Conservation (phyloP, 257 asterid genomes). For the Prunella vulgaris region DNA sequence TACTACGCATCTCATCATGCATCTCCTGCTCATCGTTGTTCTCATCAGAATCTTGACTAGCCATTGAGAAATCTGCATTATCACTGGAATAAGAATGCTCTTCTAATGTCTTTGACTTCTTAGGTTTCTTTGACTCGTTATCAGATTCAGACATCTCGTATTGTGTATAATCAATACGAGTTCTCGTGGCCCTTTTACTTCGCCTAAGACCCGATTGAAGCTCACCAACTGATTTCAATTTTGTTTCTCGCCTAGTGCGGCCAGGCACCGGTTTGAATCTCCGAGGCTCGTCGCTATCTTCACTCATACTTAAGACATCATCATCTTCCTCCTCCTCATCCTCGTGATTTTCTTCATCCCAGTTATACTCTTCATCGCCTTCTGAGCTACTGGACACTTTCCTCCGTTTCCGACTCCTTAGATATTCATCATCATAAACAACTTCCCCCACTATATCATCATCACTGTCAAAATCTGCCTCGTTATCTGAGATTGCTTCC, state of each 20-base stretch:
- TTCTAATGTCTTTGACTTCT: slow-evolving; percentile 41
- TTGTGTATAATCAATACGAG: slow-evolving; percentile 63
- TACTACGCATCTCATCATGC: slow-evolving; percentile 47
- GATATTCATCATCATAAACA: slow-evolving; percentile 85
- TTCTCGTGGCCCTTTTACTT: slow-evolving; percentile 81
- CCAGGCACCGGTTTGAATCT: slow-evolving; percentile 44
- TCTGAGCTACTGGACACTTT: slow-evolving; percentile 83
- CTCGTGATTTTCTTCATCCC: slow-evolving; percentile 83
- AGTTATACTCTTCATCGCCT: slow-evolving; percentile 84
- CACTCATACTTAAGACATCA: slow-evolving; percentile 57
- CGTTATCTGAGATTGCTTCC: slow-evolving; percentile 74
- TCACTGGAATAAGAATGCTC: slow-evolving; percentile 50
- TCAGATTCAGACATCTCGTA: slow-evolving; percentile 88
- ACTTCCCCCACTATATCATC: slow-evolving; percentile 98
- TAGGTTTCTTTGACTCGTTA: slow-evolving; percentile 48
- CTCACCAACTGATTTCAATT: slow-evolving; percentile 63
- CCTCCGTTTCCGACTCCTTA: slow-evolving; percentile 56
- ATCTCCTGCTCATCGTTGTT: slow-evolving; percentile 23
- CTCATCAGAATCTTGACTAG: slow-evolving; percentile 48
- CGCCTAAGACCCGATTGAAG: slow-evolving; percentile 82
- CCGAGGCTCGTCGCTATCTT: slow-evolving; percentile 58
- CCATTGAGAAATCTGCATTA: slow-evolving; percentile 43
- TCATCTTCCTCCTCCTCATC: slow-evolving; percentile 76
- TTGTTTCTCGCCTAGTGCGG: slow-evolving; percentile 74
- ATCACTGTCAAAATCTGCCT: slow-evolving; percentile 82